phyloP scores from a whole-genome alignment of 2,329 filamentous ascomycete genomes.

The Elsinoe ampelina region DNA sequence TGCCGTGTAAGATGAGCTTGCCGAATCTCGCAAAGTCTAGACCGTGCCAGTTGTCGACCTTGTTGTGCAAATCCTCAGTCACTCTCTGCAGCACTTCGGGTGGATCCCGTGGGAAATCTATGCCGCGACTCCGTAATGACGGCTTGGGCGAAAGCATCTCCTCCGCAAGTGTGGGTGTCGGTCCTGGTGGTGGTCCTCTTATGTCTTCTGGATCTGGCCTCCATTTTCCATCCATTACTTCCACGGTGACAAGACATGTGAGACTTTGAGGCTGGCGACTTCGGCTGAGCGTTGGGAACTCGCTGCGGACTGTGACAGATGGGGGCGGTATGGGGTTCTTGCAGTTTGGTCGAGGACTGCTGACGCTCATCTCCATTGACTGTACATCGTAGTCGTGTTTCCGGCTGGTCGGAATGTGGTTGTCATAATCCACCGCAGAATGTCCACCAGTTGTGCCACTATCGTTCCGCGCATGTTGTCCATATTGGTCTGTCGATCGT shows the following conservation, averaged over 20 bases:
- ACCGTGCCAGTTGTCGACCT: slow-evolving; percentile 99
- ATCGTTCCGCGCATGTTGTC: slow-evolving; percentile 61
- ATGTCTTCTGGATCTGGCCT: slow-evolving; percentile 74
- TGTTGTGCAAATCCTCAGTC: slow-evolving; percentile 70
- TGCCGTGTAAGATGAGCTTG: slow-evolving; percentile 80
- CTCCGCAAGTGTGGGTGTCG: slow-evolving; percentile 1
- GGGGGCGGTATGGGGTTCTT: slow-evolving; percentile 86
- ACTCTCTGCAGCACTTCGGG: slow-evolving; percentile 71
- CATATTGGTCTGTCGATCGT: slow-evolving; percentile 2
- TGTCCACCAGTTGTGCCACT: slow-evolving; percentile 70
- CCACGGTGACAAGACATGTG: slow-evolving; percentile 87
- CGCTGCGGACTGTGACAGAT: slow-evolving; percentile 86
- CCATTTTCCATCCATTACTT: slow-evolving; percentile 91
- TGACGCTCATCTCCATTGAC: slow-evolving; percentile 81
- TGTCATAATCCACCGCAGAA: slow-evolving; percentile 63
- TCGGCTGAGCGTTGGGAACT: slow-evolving; percentile 87
- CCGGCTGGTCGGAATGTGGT: slow-evolving; percentile 50
- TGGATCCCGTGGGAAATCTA: slow-evolving; percentile 26
- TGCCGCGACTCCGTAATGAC: slow-evolving; percentile 10
- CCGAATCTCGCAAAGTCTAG: slow-evolving; percentile 90
- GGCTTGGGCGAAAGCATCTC: slow-evolving; percentile 14
- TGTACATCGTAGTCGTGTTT: slow-evolving; percentile 93
- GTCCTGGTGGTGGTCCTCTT: slow-evolving; percentile 35
- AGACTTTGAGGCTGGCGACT: slow-evolving; percentile 91
- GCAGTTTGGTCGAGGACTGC: slow-evolving; percentile 57